Evolutionary conservation across 768 basidiomycete genomes (phyloP).

Genomic region (Leccinum rimulosum): DNA sequence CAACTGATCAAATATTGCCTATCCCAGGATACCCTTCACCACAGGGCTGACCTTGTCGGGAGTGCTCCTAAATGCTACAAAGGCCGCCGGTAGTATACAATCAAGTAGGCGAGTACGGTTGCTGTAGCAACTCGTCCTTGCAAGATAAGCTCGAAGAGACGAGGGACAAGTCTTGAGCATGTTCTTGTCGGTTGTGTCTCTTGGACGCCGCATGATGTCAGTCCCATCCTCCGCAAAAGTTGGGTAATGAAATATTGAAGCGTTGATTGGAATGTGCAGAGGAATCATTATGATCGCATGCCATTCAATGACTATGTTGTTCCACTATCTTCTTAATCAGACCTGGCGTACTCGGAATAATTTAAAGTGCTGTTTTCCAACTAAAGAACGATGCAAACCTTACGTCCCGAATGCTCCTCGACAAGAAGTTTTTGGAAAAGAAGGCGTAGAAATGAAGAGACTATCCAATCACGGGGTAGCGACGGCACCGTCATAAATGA

Average conservation of each 20-base stretch:
- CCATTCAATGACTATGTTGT: constrained; percentile 73
- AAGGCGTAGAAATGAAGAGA: constrained; percentile 70
- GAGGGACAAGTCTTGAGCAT: constrained; percentile 93
- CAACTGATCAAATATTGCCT: neutral
- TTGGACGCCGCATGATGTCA: constrained; percentile 41
- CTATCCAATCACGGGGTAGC: constrained; percentile 79
- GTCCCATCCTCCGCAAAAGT: constrained; percentile 46
- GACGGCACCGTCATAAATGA: constrained; percentile 80
- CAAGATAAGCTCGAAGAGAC: constrained; percentile 68
- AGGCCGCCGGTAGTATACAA: constrained; percentile 76
- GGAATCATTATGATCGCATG: constrained; percentile 88
- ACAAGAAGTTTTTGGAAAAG: constrained; percentile 91
- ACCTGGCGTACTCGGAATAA: constrained; percentile 44
- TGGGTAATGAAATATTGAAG: constrained; percentile 65
- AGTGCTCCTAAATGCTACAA: constrained; percentile 80
- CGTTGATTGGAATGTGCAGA: constrained; percentile 73
- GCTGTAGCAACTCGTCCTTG: constrained; percentile 79
- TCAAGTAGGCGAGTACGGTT: constrained; percentile 68
- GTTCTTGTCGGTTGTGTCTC: constrained; percentile 89
- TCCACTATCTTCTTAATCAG: constrained; percentile 53
- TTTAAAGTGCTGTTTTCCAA: constrained; percentile 69
- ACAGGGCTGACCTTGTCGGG: constrained; percentile 95
- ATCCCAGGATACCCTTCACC: constrained; percentile 71
- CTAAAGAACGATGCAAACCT: constrained; percentile 67
- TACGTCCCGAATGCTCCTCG: constrained; percentile 83